A percentile compares a stretch with the other conserved stretches of the same genome.
Evolutionary conservation across 768 basidiomycete species (phyloP).

Genomic region (Boletales sp.): DNA sequence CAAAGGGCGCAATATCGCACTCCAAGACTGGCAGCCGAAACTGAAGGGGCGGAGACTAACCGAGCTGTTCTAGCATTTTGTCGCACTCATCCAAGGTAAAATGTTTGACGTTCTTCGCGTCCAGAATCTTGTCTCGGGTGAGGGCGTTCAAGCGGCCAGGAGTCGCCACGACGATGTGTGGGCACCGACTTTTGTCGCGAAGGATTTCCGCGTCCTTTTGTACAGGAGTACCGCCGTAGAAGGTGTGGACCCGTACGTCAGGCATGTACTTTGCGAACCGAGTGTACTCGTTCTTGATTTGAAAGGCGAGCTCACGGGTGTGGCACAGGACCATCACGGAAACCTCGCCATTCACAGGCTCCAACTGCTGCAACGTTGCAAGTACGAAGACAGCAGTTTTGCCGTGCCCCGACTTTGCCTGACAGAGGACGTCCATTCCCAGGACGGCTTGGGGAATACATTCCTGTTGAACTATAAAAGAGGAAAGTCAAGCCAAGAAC

Average conservation of each 20-base stretch:
- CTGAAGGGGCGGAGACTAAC: constrained; percentile 82
- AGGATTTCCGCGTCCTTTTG: constrained; percentile 91
- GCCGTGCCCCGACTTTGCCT: constrained; percentile 98
- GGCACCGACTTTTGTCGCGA: constrained; percentile 95
- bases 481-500: not conserved
- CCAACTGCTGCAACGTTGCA: constrained; percentile 95
- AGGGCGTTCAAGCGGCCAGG: constrained; percentile 97
- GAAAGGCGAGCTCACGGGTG: constrained; percentile 98
- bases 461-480: constrained; percentile 88
- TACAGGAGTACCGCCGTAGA: constrained; percentile 96
- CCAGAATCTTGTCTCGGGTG: constrained; percentile 90
- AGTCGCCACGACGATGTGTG: constrained; percentile 98
- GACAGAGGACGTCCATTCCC: constrained; percentile 99
- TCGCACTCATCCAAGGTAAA: constrained; percentile 99
- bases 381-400: constrained; percentile 99
- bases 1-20: constrained; percentile 40
- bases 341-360: constrained; percentile 97
- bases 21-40: constrained; percentile 54
- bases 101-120: constrained; percentile 96
- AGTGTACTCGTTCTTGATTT: constrained; percentile 99
- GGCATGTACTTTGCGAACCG: constrained; percentile 99
- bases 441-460: constrained; percentile 99
- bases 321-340: constrained; percentile 98
- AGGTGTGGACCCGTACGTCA: constrained; percentile 93
- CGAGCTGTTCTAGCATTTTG: constrained; percentile 99